A percentile compares a stretch with the other conserved stretches of the same genome.
phyloP scores from a whole-genome alignment of 2,329 filamentous ascomycete species.

The Trichoderma sp. region DNA sequence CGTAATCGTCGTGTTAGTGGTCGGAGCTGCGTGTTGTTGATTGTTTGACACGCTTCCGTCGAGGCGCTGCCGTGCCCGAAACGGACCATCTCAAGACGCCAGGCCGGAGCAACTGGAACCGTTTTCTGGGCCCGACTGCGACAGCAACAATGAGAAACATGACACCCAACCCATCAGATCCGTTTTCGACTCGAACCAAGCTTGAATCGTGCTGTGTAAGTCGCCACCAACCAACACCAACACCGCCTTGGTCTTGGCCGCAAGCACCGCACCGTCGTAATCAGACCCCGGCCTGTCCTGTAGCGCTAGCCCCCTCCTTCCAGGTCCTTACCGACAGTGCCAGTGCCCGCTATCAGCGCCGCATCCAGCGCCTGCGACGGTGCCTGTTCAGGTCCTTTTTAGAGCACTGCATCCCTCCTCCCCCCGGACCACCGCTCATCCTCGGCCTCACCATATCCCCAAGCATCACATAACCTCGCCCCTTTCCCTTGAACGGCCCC shows the following conservation, averaged over 20 bases:
- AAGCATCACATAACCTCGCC: not conserved
- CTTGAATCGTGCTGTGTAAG: not conserved
- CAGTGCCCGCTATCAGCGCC: not conserved
- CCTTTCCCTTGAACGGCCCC: not conserved
- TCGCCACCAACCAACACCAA: not conserved
- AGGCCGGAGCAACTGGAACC: not conserved
- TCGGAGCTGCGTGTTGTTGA: not conserved
- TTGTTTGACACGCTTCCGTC: not conserved
- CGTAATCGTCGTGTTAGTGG: not conserved
- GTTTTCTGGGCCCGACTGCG: not conserved
- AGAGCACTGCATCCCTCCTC: not conserved
- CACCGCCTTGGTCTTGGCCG: conserved; percentile 17
- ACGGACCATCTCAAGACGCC: not conserved
- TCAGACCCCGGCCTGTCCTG: conserved; percentile 6
- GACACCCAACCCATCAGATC: not conserved
- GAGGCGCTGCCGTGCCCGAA: not conserved
- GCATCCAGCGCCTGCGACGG: conserved; percentile 9
- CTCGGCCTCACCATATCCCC: conserved; percentile 8
- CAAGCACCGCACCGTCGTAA: conserved; percentile 11
- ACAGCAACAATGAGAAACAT: not conserved
- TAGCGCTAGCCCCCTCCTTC: not conserved
- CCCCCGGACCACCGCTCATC: conserved; percentile 13
- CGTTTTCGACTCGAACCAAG: not conserved
- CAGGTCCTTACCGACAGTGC: not conserved
- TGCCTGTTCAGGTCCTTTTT: conserved; percentile 3